These are phyloP conservation scores for Pythium dissimile DNA, from an alignment of 352 stramenopile species.

Conservation along the genomic window DNA sequence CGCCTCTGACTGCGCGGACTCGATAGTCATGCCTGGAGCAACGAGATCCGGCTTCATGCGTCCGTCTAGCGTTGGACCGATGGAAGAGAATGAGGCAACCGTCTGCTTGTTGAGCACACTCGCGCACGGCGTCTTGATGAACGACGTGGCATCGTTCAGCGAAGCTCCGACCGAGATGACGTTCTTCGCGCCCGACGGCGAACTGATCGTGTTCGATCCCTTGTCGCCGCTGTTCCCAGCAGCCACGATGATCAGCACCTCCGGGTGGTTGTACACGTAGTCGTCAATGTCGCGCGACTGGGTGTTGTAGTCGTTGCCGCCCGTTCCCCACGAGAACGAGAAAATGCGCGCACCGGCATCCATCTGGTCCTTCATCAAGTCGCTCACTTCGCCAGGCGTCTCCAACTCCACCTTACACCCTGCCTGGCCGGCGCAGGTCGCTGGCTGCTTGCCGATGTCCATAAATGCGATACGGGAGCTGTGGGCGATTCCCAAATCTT, in stretches of 20 bases:
- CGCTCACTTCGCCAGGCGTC: conserved; percentile 39
- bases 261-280: conserved; percentile 76
- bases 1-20: conserved; percentile 55
- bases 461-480: conserved; percentile 85
- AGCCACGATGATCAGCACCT: conserved; percentile 76
- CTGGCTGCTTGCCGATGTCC: conserved; percentile 73
- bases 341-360: conserved; percentile 54
- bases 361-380: conserved; percentile 59
- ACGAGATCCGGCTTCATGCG: conserved; percentile 81
- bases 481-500: conserved; percentile 68
- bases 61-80: conserved; percentile 62
- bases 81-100: conserved; percentile 66
- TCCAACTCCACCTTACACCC: conserved; percentile 42
- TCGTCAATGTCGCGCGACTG: conserved; percentile 56
- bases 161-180: conserved; percentile 76
- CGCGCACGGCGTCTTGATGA: conserved; percentile 42
- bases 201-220: conserved; percentile 54
- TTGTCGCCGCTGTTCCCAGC: conserved; percentile 79
- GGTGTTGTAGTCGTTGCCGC: conserved; percentile 57
- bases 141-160: conserved; percentile 49
- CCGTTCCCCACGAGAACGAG: conserved; percentile 69
- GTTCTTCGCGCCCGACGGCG: conserved; percentile 80
- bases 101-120: conserved; percentile 60
- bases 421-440: conserved; percentile 29
- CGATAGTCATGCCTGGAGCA: conserved; percentile 65